Base-by-base conservation (phyloP, 2,329 filamentous ascomycete species). In the Fusarium sublunatum region DNA sequence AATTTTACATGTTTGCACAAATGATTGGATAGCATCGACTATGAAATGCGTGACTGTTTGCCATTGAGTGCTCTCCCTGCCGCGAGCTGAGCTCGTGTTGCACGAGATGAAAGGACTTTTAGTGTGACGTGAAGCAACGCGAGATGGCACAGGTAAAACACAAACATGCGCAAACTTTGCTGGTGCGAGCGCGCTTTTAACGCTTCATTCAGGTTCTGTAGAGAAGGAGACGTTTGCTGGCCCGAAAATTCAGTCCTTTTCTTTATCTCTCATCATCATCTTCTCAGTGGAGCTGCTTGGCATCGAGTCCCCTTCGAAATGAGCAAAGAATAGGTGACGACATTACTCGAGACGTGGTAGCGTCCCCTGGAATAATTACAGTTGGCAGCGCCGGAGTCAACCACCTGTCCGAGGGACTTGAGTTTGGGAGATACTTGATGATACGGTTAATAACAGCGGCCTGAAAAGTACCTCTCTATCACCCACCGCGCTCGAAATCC, bases 361-460 rank as follows among this genome's bases (percentile, higher is more conserved):
- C 45, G 42, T 67, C 63, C 64, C 64, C 64, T 67, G 47, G 60
- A 67, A 57, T 67, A 34, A 34, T 34, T 34, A 34, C 36, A 32
- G 29, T 65, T 52, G 56, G 47, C 56, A 52, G 52, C 46, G 54
- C 45, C 62, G 63, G 63, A 47, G 41, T 67, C 61, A 42, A 65
- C 51, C 36, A 64, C 48, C 29, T 19, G 43, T 53, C 63, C 58
- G 59, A 58, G 54, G 24, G 34, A 35, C 9, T n/a, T 10, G n/a
- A 35, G 58, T 56, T 66, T 64, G 44, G 12, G 28, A 22, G 22
- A 24, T 64, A 66, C 62, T 29, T 40, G 5, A 2, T 15, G 0
- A 10, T 4, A 15, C 7, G 3, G 2, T 6, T 5, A 4, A 10
- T 5, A 0, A 2, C 11, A 5, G 2, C 22, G n/a, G 13, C 1